Conservation (phyloP, 2,329 filamentous ascomycete genomes). For the Penicillium sp. region DNA sequence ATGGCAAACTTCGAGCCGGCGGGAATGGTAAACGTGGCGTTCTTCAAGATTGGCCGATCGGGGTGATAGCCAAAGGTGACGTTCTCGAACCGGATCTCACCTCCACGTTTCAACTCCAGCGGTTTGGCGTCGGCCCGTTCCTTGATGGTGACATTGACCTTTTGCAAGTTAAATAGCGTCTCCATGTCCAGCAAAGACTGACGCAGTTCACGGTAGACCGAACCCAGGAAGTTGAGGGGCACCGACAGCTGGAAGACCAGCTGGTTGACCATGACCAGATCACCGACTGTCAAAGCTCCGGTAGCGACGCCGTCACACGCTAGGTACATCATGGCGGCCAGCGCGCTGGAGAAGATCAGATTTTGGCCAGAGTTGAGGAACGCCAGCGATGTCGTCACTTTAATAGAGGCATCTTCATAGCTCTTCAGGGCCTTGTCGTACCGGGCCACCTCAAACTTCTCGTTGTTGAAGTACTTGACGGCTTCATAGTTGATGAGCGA, state of each 20-base stretch:
- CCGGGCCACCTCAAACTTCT: constrained; percentile 84
- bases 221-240: constrained; percentile 95
- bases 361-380: constrained; percentile 95
- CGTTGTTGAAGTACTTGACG: constrained; percentile 99
- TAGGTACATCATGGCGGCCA: constrained; percentile 98
- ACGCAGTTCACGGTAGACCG: constrained; percentile 90
- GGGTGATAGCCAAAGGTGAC: constrained; percentile 90
- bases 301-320: constrained; percentile 83
- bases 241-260: constrained; percentile 97
- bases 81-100: constrained; percentile 91
- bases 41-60: constrained; percentile 80
- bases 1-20: constrained; percentile 95
- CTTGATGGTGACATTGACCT: constrained; percentile 84
- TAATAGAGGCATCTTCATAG: constrained; percentile 94
- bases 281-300: constrained; percentile 82
- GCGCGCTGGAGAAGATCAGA: constrained; percentile 89
- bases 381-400: constrained; percentile 88
- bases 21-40: constrained; percentile 83
- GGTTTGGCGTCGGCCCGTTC: constrained; percentile 73
- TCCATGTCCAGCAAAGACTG: constrained; percentile 98
- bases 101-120: constrained; percentile 69
- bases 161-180: constrained; percentile 94
- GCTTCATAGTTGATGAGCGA: constrained; percentile 98
- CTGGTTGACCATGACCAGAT: constrained; percentile 98
- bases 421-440: constrained; percentile 83